phyloP scores from a whole-genome alignment of 2,329 filamentous ascomycete genomes.

The Elsinoe batatas region DNA sequence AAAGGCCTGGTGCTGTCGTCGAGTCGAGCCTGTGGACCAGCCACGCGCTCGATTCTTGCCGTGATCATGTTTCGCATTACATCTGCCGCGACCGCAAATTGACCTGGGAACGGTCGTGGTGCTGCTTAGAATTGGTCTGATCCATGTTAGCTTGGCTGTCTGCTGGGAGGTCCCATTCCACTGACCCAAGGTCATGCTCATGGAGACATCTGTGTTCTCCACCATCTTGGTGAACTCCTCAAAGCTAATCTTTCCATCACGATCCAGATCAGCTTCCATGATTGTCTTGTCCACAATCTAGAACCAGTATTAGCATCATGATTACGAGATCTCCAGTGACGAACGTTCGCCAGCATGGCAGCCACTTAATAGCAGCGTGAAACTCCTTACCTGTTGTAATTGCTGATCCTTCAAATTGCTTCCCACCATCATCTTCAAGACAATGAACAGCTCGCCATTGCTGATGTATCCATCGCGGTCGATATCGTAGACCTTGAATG shows the following conservation, averaged over 20 bases:
- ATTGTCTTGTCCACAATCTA: constrained; percentile 99
- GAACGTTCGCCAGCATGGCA: no score
- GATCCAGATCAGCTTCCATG: constrained; percentile 96
- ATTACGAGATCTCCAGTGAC: no score
- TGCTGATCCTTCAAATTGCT: constrained; percentile 99
- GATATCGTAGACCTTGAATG: constrained; percentile 99
- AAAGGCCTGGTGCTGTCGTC: neutral
- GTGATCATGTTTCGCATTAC: neutral
- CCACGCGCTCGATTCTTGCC: neutral
- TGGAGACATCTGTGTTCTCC: constrained; percentile 70
- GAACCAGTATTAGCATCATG: neutral
- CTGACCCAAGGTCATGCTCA: constrained; percentile 59
- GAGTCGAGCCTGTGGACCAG: neutral
- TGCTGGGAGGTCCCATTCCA: neutral
- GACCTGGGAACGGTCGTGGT: neutral
- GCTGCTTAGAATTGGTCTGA: neutral
- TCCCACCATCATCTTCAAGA: constrained; percentile 99
- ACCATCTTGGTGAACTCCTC: constrained; percentile 99
- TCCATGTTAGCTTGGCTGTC: neutral
- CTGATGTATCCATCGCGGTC: constrained; percentile 97
- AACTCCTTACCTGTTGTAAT: constrained; percentile 57
- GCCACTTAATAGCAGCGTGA: no score
- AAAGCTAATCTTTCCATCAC: constrained; percentile 96
- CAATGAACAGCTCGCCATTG: constrained; percentile 97
- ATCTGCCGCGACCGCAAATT: neutral